A percentile compares a stretch with the other conserved stretches of the same genome.
These are phyloP conservation scores for Hypoxylon sp. DNA, from an alignment of 2,329 filamentous ascomycete genomes.

Conservation along the genomic window DNA sequence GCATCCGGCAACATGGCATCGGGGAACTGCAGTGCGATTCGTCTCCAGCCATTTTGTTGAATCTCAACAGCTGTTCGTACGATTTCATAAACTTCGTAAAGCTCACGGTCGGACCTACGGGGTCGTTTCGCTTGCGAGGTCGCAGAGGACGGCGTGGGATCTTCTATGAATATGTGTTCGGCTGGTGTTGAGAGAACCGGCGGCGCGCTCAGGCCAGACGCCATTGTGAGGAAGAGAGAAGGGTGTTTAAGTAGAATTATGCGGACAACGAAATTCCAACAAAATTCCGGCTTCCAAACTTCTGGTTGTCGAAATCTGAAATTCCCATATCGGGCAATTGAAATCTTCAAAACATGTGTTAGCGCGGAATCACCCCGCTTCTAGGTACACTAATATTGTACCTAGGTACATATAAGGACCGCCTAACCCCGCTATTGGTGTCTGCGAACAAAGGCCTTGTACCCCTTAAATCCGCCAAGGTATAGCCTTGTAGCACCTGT, in stretches of 20 bases:
- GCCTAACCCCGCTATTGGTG: too few species aligned
- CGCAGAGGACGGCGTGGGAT: slow-evolving; percentile 57
- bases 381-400: too few species aligned
- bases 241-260: not conserved
- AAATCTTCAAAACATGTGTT: too few species aligned
- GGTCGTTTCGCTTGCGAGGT: slow-evolving; percentile 53
- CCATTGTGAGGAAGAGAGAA: slow-evolving; percentile 56
- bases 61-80: slow-evolving; percentile 84
- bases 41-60: slow-evolving; percentile 76
- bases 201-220: slow-evolving; percentile 64
- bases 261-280: too few species aligned
- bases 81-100: slow-evolving; percentile 87
- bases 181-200: slow-evolving; percentile 76
- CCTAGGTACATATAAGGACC: too few species aligned
- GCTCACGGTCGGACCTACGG: slow-evolving; percentile 72
- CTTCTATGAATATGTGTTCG: slow-evolving; percentile 68
- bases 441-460: too few species aligned
- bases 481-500: too few species aligned
- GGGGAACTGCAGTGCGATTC: slow-evolving; percentile 94
- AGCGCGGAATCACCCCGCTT: too few species aligned
- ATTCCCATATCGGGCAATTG: too few species aligned
- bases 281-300: too few species aligned
- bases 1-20: slow-evolving; percentile 93
- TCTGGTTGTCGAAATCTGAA: not conserved
- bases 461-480: too few species aligned